Evolutionary conservation across 768 basidiomycete genomes (phyloP).

Genomic region (Albatrellus ellisii): DNA sequence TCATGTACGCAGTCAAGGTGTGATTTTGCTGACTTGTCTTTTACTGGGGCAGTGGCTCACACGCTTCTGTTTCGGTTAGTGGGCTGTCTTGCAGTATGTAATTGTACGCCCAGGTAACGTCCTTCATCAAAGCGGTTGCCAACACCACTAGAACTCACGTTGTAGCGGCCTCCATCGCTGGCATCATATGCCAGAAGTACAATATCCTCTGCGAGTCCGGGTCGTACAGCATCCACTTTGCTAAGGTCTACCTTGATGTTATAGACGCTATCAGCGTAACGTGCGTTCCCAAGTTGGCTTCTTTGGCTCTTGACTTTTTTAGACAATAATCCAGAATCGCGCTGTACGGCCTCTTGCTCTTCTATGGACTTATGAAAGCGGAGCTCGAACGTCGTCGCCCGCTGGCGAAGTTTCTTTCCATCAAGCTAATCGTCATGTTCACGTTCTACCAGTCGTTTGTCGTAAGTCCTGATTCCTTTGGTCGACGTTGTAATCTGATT

Average conservation of each 20-base stretch:
- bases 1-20: constrained; percentile 82
- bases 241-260: constrained; percentile 54
- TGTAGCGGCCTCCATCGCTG: constrained; percentile 51
- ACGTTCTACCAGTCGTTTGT: constrained; percentile 82
- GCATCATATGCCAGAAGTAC: constrained; percentile 62
- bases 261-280: constrained; percentile 78
- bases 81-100: constrained; percentile 84
- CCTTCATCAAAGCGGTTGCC: background rate
- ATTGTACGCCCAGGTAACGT: constrained; percentile 47
- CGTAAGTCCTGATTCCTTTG: constrained; percentile 19
- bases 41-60: constrained; percentile 1
- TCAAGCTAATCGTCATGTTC: constrained; percentile 81
- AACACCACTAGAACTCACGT: constrained; percentile 1
- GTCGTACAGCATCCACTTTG: constrained; percentile 46
- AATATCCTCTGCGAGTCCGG: constrained; percentile 57
- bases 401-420: constrained; percentile 73
- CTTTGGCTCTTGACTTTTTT: background rate
- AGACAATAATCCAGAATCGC: constrained; percentile 41
- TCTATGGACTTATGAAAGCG: constrained; percentile 71
- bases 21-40: constrained; percentile 5
- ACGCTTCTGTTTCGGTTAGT: constrained; percentile 38
- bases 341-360: constrained; percentile 73
- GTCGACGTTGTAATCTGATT: background rate
- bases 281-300: constrained; percentile 22
- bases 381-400: constrained; percentile 70